Base-by-base conservation (phyloP, 352 stramenopile genomes). In the Phytophthora ramorum region DNA sequence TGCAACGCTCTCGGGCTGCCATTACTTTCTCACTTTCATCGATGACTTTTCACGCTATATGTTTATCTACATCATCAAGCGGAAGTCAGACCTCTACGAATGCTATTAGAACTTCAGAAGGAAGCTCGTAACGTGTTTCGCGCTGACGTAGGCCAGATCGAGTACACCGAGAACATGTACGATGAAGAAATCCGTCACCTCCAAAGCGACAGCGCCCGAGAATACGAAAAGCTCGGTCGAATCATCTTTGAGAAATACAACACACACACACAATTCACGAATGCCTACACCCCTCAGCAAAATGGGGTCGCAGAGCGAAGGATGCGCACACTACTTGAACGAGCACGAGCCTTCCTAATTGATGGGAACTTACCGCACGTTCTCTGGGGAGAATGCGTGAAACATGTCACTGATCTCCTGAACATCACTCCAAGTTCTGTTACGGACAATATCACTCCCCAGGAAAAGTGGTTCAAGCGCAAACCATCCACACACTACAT, bases 1-100 rank as follows among this genome's bases (percentile, higher is more conserved):
- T 14, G 6, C 35, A 7, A 69, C 46, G 16, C 46, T 69, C 1
- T 52, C 54, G 1, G 62, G 62, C 2, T 59, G 48, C 24, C 54
- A 43, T 34, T 69, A 58, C n/a, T 73, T 73, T 38, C 44, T 67
- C n/a, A 63, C 49, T 7, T 72, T 63, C 40, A 67, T 72, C 5
- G 57, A 67, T 34, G 64, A 67, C 47, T 65, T 62, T 43, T 47
- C 58, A 4, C 28, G 53, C 62, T 58, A 62, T 28, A 69, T 67
- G 52, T 69, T 58, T 10, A 61, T 52, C 4, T 69, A 65, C 34
- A 45, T 61, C 6, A 69, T 65, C 17, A 50, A 55, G 37, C 30
- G 37, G 0, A 58, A 52, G 34, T 63, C 48, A 35, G 63, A 66
- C 30, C 14, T 71, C 4, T 71, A 66, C 14, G 41, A 44, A 2